Evolutionary conservation across 345 rosid species (phyloP), one percentile per base, ranked within the genome.

Genomic region (Barbarea vulgaris): DNA sequence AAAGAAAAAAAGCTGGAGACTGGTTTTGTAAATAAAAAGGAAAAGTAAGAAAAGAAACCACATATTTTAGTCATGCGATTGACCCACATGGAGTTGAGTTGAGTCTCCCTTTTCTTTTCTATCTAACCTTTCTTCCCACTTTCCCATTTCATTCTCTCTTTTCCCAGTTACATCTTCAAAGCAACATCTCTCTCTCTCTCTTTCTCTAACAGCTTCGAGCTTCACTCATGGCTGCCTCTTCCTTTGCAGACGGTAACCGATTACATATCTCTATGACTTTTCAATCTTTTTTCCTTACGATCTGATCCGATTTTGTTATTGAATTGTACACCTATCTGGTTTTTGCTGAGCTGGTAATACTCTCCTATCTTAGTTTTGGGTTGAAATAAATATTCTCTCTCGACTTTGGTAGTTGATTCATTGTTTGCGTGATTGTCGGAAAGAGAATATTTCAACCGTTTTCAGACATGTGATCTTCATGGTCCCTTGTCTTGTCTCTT

Each of bases 151-250:
- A 12, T 19, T 56, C 42, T 41, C 48, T 61, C 42, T 4, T 37
- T 37, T 39, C 27, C 64, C 18, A 69, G 18, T 34, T 54, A 24
- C 80, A 69, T 69, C 70, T 52, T 61, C 63, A 31, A 31, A 60
- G 17, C 77, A 63, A 41, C 42, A n/a, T 9, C 65, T 67, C 47
- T 58, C 27, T 46, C 11, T 44, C 30, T 30, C 22, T 41, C 53
- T 71, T 14, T 54, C 70, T 24, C 58, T 47, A 4, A 12, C 17
- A 56, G 60, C 80, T 70, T 64, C 60, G 53, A 70, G 72, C 72
- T 77, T 77, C 72, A 77, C 80, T 70, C 67, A 77, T 77, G 80
- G 76, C 76, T 28, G 72, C 76, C 60, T 70, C 72, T 2, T 70
- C 80, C 11, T 37, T 54, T 36, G 37, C n/a, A 34, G 80, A 77